phyloP scores from a whole-genome alignment of 164 flowering plant genomes.

The Vitis riparia region DNA sequence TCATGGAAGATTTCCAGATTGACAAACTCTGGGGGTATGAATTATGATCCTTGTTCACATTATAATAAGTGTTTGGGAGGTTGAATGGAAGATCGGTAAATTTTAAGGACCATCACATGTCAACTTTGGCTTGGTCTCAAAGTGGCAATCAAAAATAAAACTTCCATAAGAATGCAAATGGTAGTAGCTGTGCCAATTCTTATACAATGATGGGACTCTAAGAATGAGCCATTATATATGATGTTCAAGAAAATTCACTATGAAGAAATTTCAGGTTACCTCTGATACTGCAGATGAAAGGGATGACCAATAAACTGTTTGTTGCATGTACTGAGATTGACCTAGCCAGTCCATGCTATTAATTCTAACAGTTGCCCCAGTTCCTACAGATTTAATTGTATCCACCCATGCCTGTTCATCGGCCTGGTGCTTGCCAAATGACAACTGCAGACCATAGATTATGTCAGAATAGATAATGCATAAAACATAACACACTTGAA shows the following conservation, averaged over 20 bases:
- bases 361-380: slow-evolving; percentile 66
- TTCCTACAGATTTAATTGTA: slow-evolving; percentile 75
- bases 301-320: slow-evolving; percentile 78
- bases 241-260: neutral
- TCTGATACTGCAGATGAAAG: slow-evolving; percentile 87
- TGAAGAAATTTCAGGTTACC: slow-evolving; percentile 36
- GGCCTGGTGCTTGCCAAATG: slow-evolving; percentile 69
- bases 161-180: no score
- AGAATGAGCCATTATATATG: neutral
- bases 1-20: no score
- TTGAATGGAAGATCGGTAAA: no score
- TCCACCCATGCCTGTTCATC: slow-evolving; percentile 96
- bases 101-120: no score
- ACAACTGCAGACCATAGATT: slow-evolving; percentile 57
- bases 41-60: no score
- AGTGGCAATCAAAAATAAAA: no score
- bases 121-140: no score
- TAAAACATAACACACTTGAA: neutral
- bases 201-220: neutral
- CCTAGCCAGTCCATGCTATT: slow-evolving; percentile 98
- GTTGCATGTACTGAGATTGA: slow-evolving; percentile 64
- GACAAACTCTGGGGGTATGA: no score
- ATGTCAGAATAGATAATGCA: slow-evolving; percentile 2
- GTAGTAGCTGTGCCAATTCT: neutral
- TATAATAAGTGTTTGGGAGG: no score